These are phyloP conservation scores for Pythium biforme DNA, from an alignment of 352 stramenopile genomes.

Conservation along the genomic window DNA sequence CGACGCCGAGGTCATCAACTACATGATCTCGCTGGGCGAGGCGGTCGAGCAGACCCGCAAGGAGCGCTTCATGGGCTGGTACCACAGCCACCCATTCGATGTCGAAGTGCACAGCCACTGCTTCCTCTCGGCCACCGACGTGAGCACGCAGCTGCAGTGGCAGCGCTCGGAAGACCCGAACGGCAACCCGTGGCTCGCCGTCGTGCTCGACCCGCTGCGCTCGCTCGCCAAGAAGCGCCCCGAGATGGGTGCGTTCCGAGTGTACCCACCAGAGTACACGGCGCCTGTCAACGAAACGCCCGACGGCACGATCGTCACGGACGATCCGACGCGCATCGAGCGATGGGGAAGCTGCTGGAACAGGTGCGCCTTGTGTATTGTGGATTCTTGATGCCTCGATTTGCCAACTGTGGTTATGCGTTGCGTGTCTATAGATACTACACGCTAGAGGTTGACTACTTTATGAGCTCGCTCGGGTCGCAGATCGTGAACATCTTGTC, in stretches of 20 bases:
- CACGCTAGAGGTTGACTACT: conserved; percentile 95
- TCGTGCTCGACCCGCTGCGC: conserved; percentile 97
- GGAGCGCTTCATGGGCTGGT: conserved; percentile 99
- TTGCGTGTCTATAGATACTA: conserved; percentile 77
- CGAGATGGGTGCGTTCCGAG: conserved; percentile 97
- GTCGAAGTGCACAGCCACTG: conserved; percentile 95
- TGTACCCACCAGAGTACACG: conserved; percentile 96
- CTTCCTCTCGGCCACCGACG: conserved; percentile 97
- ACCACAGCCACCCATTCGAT: conserved; percentile 99
- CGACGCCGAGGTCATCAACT: conserved; percentile 97
- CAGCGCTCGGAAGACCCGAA: conserved; percentile 96
- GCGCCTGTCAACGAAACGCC: conserved; percentile 93
- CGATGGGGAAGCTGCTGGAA: conserved; percentile 97
- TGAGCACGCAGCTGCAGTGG: conserved; percentile 98
- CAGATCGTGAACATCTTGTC: conserved; percentile 93
- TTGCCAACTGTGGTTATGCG: neutral
- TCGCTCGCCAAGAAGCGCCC: conserved; percentile 92
- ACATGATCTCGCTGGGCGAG: conserved; percentile 98
- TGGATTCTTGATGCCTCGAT: neutral
- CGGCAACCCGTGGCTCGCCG: conserved; percentile 96
- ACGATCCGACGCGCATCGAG: conserved; percentile 93
- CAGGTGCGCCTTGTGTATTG: conserved; percentile 36
- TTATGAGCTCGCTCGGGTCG: conserved; percentile 92
- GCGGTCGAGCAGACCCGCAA: conserved; percentile 92
- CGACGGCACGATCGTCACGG: conserved; percentile 92